These are phyloP conservation scores for Hanseniaspora gamundiae DNA, from an alignment of 1,139 yeast species.

Conservation along the genomic window DNA sequence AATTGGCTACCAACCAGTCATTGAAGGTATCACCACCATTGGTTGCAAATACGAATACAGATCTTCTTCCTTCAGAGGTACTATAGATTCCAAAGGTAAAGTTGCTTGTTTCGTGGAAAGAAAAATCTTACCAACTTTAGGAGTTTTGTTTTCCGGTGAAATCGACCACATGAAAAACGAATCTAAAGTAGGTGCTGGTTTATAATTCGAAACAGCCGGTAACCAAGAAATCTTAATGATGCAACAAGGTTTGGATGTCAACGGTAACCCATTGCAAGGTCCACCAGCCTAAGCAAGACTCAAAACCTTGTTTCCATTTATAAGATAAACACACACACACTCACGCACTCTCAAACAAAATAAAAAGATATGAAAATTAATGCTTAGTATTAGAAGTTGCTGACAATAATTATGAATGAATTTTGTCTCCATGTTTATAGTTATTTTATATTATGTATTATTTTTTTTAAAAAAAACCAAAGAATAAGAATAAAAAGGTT, in stretches of 20 bases:
- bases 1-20: slow-evolving; percentile 65
- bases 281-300: neutral
- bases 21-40: slow-evolving; percentile 84
- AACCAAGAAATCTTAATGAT: slow-evolving; percentile 65
- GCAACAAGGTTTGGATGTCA: slow-evolving; percentile 78
- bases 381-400: too few relatives aligned
- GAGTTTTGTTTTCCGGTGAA: slow-evolving; percentile 85
- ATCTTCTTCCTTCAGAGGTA: slow-evolving; percentile 92
- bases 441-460: neutral
- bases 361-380: neutral
- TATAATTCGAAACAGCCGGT: slow-evolving; percentile 92
- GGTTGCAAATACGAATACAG: slow-evolving; percentile 99
- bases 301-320: neutral
- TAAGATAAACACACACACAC: too few relatives aligned
- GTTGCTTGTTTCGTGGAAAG: slow-evolving; percentile 86
- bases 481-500: neutral
- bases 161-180: slow-evolving; percentile 81
- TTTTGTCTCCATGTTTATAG: slow-evolving; percentile 1
- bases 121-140: slow-evolving; percentile 84
- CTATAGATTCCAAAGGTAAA: slow-evolving; percentile 82
- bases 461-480: neutral
- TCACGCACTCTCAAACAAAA: too few relatives aligned
- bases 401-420: too few relatives aligned
- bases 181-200: slow-evolving; percentile 83
- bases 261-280: slow-evolving; percentile 71